Base-by-base conservation (phyloP, 2,329 filamentous ascomycete species). In the Paecilomyces niveus region DNA sequence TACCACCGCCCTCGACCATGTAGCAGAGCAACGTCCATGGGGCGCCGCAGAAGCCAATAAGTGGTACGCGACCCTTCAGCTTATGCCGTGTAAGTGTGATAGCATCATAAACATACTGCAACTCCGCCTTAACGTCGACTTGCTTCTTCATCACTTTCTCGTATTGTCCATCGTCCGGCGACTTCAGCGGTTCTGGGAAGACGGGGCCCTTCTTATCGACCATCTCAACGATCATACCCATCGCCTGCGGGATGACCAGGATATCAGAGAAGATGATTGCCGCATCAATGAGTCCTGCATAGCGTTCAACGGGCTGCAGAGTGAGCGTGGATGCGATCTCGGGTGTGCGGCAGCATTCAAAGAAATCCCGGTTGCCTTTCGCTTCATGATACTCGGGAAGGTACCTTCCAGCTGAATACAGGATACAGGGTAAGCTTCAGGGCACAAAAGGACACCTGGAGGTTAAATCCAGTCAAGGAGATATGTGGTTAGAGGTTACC, bases 231-330 rank as follows among this genome's bases (percentile, higher is more conserved):
- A 83, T 82, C 94, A 99, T 99, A 0, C 94, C 94, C 85, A 99
- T 90, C 32, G 94, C 94, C 78, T 99, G 94, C 0, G 94, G 94
- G 62, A 99, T 92, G 53, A 99, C 94, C 39, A 99, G 85, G 64
- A 99, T 99, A 73, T 99, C 94, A 58, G 91, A 96, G 82, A 99
- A 99, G 75, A 99, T 99, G 70, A 99, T 99, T 60, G 94, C 92
- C 29, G 92, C 93, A 75, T 99, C 94, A 67, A 99, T 85, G 61
- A 99, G 87, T 51, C 92, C 92, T 50, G 83, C 87, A 72, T 87
- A 99, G 56, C 94, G 91, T 67, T 97, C 92, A 68, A 99, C 87
- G 56, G 94, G 94, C 76, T 99, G 94, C 29, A 99, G 84, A 5
- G 94, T 99, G 67, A 99, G 80, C 45, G 89, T 95, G 32, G 92